These are phyloP conservation scores for Melastoma malabathricum DNA, from an alignment of 345 rosid genomes.

Conservation along the genomic window DNA sequence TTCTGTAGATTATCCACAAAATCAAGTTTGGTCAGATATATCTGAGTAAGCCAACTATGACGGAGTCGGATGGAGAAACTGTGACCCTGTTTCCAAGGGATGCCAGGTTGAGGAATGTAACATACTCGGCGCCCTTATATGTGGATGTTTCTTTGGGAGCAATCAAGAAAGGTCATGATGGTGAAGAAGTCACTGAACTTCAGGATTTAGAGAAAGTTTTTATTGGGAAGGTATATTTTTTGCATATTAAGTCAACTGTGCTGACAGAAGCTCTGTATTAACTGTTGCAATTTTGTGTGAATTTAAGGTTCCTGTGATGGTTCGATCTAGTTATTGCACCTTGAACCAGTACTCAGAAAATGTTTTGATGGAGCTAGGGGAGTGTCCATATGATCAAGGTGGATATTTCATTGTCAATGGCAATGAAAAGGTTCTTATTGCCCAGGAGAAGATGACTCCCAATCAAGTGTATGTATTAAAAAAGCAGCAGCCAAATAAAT, in stretches of 20 bases:
- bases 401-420: conserved; percentile 96
- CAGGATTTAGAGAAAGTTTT: conserved; percentile 91
- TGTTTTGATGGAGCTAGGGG: conserved; percentile 96
- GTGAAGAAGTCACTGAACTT: conserved; percentile 91
- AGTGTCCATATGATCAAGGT: conserved; percentile 98
- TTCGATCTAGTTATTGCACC: conserved; percentile 87
- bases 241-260: too few species aligned
- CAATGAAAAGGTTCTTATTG: conserved; percentile 90
- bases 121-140: conserved; percentile 90
- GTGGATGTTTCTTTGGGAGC: conserved; percentile 89
- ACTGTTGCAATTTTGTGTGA: neutral
- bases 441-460: conserved; percentile 99
- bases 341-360: conserved; percentile 82
- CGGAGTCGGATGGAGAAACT: conserved; percentile 96
- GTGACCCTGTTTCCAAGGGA: conserved; percentile 95
- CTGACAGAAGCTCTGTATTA: neutral
- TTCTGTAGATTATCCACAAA: conserved; percentile 81
- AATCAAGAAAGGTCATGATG: conserved; percentile 92
- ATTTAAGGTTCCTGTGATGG: conserved; percentile 87
- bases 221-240: conserved; percentile 62
- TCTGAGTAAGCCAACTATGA: conserved; percentile 99
- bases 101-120: conserved; percentile 90
- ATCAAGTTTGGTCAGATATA: conserved; percentile 93
- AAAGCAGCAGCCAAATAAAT: conserved; percentile 93
- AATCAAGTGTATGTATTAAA: conserved; percentile 95